Evolutionary conservation across 768 basidiomycete species (phyloP), one percentile per base, ranked within the genome.

Genomic region (Macrolepiota albuminosa): DNA sequence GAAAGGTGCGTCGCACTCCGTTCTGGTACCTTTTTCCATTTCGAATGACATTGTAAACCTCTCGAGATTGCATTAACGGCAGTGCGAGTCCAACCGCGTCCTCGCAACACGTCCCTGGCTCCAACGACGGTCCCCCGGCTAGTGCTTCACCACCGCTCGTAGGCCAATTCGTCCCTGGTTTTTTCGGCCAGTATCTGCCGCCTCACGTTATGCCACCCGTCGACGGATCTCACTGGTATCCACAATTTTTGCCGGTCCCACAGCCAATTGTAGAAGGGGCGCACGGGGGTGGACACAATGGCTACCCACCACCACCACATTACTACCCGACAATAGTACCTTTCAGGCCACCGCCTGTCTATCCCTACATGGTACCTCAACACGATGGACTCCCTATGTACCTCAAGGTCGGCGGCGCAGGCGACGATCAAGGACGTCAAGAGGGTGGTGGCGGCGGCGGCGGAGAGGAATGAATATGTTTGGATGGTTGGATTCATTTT

Each of bases 1-100:
- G 83, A 90, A 88, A 83, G 84, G 89, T 91, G 70, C 74, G 86
- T 73, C 63, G 70, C 64, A 54, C 65, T 67, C 72, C 49, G 57
- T 52, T 46, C 31, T 51, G 26, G 59, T 56, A 36, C 56, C 54
- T 63, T 65, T 57, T 57, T 57, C 52, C 54, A 60, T 63, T 65
- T 56, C 61, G 63, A 67, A 59, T 69, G 64, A 66, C 66, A 50
- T 70, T 61, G 60, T 67, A 58, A 72, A 70, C 76, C 77, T 78
- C 74, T 79, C 75, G 74, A 81, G 81, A 74, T 83, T 83, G 77
- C 78, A 79, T 81, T 76, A 80, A 68, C 78, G 80, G 63, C 73
- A 74, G 78, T 71, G 82, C 83, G 67, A 76, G 70, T 57, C 61
- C 61, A 59, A 73, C 73, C 63, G 68, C 69, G 64, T 66, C 78